phyloP scores from a whole-genome alignment of 345 rosid genomes.

The Dipteronia dyeriana region DNA sequence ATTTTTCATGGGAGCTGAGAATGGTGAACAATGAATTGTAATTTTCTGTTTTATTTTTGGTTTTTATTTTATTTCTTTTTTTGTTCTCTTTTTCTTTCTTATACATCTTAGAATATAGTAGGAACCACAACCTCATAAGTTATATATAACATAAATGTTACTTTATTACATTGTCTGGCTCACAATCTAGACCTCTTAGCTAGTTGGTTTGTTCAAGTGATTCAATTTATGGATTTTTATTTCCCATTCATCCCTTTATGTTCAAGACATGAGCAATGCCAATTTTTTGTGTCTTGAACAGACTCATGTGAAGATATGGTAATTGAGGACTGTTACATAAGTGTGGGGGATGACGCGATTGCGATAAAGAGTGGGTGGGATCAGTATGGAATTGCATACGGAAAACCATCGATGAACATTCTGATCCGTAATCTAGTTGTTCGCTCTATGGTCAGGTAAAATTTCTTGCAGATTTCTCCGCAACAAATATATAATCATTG shows the following conservation, averaged over 20 bases:
- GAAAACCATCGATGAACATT: constrained; percentile 77
- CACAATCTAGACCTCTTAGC: not conserved
- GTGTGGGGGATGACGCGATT: constrained; percentile 94
- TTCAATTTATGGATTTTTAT: constrained; percentile 12
- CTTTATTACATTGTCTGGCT: not conserved
- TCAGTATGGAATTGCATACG: constrained; percentile 91
- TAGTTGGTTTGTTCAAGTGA: constrained; percentile 13
- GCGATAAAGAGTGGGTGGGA: constrained; percentile 99
- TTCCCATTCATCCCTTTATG: constrained; percentile 5
- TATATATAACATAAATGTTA: not conserved
- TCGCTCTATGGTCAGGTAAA: constrained; percentile 93
- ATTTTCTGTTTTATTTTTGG: not conserved
- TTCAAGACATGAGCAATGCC: constrained; percentile 3
- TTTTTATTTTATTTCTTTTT: not conserved
- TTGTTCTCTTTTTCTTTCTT: no score
- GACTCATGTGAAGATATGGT: constrained; percentile 97
- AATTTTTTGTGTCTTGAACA: constrained; percentile 28
- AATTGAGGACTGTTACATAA: constrained; percentile 92
- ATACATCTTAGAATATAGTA: not conserved
- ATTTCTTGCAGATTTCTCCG: constrained; percentile 11
- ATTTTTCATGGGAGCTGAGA: not conserved
- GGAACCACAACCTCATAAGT: not conserved
- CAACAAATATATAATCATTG: not conserved
- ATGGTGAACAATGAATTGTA: not conserved
- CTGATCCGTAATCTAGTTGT: constrained; percentile 82